Percentiles rank a stretch among this genome's conserved stretches.
phyloP scores from a whole-genome alignment of 106 monocot genomes.

The Acorus gramineus region DNA sequence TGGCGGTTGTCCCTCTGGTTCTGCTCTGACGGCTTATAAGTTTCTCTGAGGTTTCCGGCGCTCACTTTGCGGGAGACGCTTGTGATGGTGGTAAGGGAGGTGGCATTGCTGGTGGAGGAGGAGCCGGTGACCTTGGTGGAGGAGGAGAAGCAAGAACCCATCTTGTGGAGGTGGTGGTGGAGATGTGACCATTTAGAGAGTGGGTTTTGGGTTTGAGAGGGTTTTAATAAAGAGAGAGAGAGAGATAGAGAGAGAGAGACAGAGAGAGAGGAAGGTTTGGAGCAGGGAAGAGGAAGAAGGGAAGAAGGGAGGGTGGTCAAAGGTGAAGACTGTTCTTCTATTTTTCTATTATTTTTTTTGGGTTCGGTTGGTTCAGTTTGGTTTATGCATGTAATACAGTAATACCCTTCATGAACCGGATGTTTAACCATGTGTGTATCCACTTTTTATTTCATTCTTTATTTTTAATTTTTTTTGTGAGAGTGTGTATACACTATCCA shows the following conservation, averaged over 20 bases:
- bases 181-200: not conserved
- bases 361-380: too few relatives aligned
- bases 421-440: too few relatives aligned
- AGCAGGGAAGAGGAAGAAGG: constrained; percentile 8
- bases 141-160: constrained; percentile 47
- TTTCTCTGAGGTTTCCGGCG: not conserved
- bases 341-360: too few relatives aligned
- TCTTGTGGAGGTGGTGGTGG: constrained; percentile 5
- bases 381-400: too few relatives aligned
- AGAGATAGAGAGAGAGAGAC: not conserved
- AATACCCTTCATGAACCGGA: too few relatives aligned
- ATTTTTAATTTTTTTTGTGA: too few relatives aligned
- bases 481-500: too few relatives aligned
- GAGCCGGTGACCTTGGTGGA: constrained; percentile 14
- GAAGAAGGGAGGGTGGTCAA: constrained; percentile 11
- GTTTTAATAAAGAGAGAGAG: not conserved
- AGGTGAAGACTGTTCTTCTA: constrained; percentile 4
- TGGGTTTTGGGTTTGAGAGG: not conserved
- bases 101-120: not conserved
- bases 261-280: not conserved
- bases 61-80: not conserved
- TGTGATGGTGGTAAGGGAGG: not conserved
- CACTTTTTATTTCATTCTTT: too few relatives aligned
- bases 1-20: constrained; percentile 10
- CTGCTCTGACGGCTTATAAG: not conserved